phyloP scores from a whole-genome alignment of 257 asterid species.

The Solanum tacnaense region DNA sequence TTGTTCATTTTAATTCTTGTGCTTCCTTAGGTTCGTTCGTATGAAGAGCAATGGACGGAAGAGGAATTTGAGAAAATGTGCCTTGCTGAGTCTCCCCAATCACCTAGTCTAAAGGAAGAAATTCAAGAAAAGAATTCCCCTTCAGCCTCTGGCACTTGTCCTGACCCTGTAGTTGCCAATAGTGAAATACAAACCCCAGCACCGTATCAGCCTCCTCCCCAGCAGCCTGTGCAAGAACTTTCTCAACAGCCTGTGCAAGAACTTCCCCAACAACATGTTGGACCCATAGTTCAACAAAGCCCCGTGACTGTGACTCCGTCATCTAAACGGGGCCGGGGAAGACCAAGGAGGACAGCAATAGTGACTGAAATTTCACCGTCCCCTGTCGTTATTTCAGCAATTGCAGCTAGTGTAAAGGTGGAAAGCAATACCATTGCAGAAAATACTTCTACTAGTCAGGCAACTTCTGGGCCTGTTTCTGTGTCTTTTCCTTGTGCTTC shows the following conservation, averaged over 20 bases:
- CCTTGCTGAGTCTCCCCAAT: slow-evolving; percentile 72
- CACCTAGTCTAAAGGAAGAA: slow-evolving; percentile 54
- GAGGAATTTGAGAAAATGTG: slow-evolving; percentile 96
- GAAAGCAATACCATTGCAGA: slow-evolving; percentile 4
- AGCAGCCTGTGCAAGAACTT: slow-evolving; percentile 1
- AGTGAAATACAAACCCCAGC: slow-evolving; percentile 33
- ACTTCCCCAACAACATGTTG: slow-evolving; percentile 12
- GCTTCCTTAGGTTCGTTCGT: slow-evolving; percentile 68
- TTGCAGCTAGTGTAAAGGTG: slow-evolving; percentile 5
- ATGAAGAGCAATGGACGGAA: slow-evolving; percentile 98
- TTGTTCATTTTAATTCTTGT: slow-evolving; percentile 7
- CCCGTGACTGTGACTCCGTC: slow-evolving; percentile 51
- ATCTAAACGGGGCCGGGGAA: slow-evolving; percentile 89
- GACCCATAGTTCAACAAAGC: slow-evolving; percentile 20
- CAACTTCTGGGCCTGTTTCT: slow-evolving; percentile 23
- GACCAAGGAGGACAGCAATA: slow-evolving; percentile 65
- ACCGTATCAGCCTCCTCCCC: not conserved
- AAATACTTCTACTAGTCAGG: slow-evolving; percentile 6
- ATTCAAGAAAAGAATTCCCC: slow-evolving; percentile 34
- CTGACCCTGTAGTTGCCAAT: slow-evolving; percentile 13
- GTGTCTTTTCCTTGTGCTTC: slow-evolving; percentile 11
- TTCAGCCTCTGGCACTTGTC: slow-evolving; percentile 1
- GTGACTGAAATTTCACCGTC: slow-evolving; percentile 18
- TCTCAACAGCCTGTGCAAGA: slow-evolving; percentile 13
- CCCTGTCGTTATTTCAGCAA: slow-evolving; percentile 1